Evolutionary conservation across 2,329 filamentous ascomycete genomes (phyloP), one percentile per base, ranked within the genome.

Genomic region (Colletotrichum sp.): DNA sequence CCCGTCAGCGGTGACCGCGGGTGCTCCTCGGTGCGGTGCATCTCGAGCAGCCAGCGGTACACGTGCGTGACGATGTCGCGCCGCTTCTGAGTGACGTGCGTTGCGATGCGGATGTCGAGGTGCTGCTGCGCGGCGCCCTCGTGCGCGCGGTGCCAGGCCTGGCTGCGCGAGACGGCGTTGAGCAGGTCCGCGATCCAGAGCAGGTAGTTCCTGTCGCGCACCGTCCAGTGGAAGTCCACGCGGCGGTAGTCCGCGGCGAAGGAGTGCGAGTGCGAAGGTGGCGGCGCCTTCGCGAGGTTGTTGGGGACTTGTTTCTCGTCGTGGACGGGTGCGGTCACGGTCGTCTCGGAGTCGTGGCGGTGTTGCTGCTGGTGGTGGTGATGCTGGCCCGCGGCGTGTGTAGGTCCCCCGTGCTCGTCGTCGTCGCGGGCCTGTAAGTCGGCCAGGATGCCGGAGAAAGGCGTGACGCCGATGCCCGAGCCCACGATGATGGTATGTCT

Each of bases 201-300:
- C 0, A 92, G 85, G 67, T 89, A 86, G 80, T 91, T 91, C 72
- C 87, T 86, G 63, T 92, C 89, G 26, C 90, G 88, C 1, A 92
- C 90, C 77, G 90, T 90, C 90, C 90, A 92, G 81, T 92, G 90
- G 74, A 92, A 91, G 78, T 92, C 90, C 2, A 91, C 87, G 6
- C 89, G 86, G 39, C 90, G 87, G 77, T 89, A 88, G 71, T 84
- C 82, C 26, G 83, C 78, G 2, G 83, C 80, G 36, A 85, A 86
- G 3, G 79, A 80, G 6, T 80, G 79, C 1, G 79, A 71, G 8
- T 73, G 49, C 1, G 78, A 39, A 2, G 79, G 79, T 69, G 3
- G 49, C 15, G 75, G 79, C 9, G 3, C 77, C 9, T 79, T 80
- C 60, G 66, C 49, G 1, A 65, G 72, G 34, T 66, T 59, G 36